Evolutionary conservation across 176 grass and related monocot genomes (phyloP).

Genomic region (Musa itinerans): DNA sequence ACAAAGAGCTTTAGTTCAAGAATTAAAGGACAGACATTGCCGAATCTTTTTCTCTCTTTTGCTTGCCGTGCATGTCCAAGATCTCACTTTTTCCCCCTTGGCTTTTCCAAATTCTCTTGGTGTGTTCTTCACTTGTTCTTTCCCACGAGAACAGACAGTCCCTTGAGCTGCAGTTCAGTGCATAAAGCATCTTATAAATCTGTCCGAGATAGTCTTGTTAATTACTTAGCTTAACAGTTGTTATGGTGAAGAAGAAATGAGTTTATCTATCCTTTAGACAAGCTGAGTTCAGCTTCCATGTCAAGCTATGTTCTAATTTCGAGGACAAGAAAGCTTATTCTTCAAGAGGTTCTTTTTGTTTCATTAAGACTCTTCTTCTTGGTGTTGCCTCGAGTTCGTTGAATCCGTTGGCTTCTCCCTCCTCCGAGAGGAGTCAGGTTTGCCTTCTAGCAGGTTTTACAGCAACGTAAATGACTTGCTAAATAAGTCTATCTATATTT

Average conservation of each 20-base stretch:
- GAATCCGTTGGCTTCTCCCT: neutral
- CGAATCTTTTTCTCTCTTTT: conserved; percentile 7
- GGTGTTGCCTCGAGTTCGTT: neutral
- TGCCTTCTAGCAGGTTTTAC: neutral
- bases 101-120: conserved; percentile 1
- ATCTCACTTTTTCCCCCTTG: neutral
- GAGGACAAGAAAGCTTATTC: neutral
- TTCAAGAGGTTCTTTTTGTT: conserved; percentile 5
- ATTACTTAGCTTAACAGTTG: neutral
- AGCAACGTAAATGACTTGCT: neutral
- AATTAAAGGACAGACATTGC: neutral
- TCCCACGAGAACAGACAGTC: neutral
- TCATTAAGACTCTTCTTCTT: neutral
- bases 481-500: neutral
- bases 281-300: neutral
- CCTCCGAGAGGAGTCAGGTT: neutral
- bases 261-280: neutral
- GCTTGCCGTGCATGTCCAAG: neutral
- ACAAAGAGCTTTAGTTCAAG: neutral
- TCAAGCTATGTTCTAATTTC: neutral
- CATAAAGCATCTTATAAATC: neutral
- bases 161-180: neutral
- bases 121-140: neutral
- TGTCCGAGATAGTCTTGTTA: neutral
- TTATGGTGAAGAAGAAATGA: too few relatives aligned